Evolutionary conservation across 345 rosid genomes (phyloP).

Genomic region (Cochlearia excelsa): DNA sequence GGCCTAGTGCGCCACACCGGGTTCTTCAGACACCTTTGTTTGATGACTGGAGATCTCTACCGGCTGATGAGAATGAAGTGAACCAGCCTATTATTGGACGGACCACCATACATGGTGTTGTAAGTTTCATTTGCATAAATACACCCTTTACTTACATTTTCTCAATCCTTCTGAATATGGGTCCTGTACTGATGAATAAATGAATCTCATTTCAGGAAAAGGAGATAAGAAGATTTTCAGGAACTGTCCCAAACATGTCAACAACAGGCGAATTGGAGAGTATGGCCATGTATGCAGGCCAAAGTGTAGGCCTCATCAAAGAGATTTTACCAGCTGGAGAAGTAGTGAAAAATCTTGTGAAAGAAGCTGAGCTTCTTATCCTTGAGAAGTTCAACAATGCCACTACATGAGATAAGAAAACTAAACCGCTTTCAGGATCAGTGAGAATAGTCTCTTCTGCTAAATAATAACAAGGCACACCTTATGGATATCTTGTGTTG

Average conservation of each 20-base stretch:
- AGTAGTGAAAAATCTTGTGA: slow-evolving; percentile 59
- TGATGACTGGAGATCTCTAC: slow-evolving; percentile 59
- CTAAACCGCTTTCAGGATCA: slow-evolving; percentile 11
- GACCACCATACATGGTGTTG: slow-evolving; percentile 59
- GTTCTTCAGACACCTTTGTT: slow-evolving; percentile 67
- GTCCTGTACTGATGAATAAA: background rate
- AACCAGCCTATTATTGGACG: slow-evolving; percentile 79
- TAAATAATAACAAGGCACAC: slow-evolving; percentile 1
- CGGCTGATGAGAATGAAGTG: slow-evolving; percentile 50
- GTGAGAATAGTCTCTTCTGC: slow-evolving; percentile 16
- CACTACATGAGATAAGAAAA: slow-evolving; percentile 8
- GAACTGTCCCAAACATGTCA: slow-evolving; percentile 65
- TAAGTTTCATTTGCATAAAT: slow-evolving; percentile 29
- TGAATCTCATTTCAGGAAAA: slow-evolving; percentile 50
- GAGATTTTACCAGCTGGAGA: slow-evolving; percentile 75
- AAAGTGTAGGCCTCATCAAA: slow-evolving; percentile 73
- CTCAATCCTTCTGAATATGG: background rate
- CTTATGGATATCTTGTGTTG: background rate
- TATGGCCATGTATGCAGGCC: slow-evolving; percentile 89
- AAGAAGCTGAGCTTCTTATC: slow-evolving; percentile 61
- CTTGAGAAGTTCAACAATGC: slow-evolving; percentile 31
- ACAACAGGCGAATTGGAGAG: slow-evolving; percentile 78
- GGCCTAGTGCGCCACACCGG: slow-evolving; percentile 84
- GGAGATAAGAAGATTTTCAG: slow-evolving; percentile 62
- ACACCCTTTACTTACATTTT: background rate